Percentiles rank a stretch among this genome's conserved stretches.
Evolutionary conservation across 2,329 filamentous ascomycete species (phyloP).

Genomic region (Acrocalymma vagum): DNA sequence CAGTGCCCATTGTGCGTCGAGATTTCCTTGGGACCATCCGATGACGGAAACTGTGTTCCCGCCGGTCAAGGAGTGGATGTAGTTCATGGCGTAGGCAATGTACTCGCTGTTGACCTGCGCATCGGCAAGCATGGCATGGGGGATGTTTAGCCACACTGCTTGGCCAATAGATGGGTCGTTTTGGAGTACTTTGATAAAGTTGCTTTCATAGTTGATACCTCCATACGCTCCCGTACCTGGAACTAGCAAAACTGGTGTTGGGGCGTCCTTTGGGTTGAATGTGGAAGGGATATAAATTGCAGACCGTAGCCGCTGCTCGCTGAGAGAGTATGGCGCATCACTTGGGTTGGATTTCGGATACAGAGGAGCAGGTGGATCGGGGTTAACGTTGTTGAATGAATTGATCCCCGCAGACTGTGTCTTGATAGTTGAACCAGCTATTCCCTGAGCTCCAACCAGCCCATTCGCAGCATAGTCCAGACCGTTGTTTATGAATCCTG

Average conservation of each 20-base stretch:
- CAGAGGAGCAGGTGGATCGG: slow-evolving; percentile 25
- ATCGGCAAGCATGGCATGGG: slow-evolving; percentile 56
- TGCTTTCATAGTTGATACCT: slow-evolving; percentile 55
- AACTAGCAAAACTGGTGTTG: slow-evolving; percentile 61
- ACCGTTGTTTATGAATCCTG: slow-evolving; percentile 12
- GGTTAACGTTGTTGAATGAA: slow-evolving; percentile 32
- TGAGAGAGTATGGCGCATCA: slow-evolving; percentile 60
- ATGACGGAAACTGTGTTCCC: slow-evolving; percentile 54
- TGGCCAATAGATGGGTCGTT: slow-evolving; percentile 53
- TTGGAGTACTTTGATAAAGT: slow-evolving; percentile 59
- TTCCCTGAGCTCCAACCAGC: slow-evolving; percentile 3
- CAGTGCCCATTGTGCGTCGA: slow-evolving; percentile 65
- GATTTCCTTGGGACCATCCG: slow-evolving; percentile 65
- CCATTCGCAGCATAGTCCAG: slow-evolving; percentile 12
- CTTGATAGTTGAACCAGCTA: slow-evolving; percentile 11
- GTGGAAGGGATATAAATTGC: slow-evolving; percentile 61
- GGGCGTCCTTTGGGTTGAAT: slow-evolving; percentile 55
- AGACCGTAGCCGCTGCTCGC: slow-evolving; percentile 57
- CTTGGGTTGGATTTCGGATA: slow-evolving; percentile 48
- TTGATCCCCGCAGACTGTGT: slow-evolving; percentile 12
- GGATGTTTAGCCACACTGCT: slow-evolving; percentile 66
- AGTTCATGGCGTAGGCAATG: slow-evolving; percentile 67
- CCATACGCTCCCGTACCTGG: slow-evolving; percentile 63
- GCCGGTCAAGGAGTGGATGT: slow-evolving; percentile 55
- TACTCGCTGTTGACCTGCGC: slow-evolving; percentile 63